Evolutionary conservation across 345 rosid genomes (phyloP), one percentile per base, ranked within the genome.

Genomic region (Lagerstroemia speciosa): DNA sequence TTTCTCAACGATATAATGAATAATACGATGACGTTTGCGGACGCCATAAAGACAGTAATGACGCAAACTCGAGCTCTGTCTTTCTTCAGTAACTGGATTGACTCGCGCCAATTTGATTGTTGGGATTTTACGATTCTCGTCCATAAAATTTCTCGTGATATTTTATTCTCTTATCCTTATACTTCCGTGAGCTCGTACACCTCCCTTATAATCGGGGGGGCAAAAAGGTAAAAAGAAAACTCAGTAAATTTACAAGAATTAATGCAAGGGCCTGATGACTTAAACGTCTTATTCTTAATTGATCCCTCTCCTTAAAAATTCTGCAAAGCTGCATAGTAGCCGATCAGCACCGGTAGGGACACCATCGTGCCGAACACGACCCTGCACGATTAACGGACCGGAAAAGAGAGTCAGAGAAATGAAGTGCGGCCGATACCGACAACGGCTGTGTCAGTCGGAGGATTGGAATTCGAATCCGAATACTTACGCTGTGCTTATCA

Each of bases 301-400:
- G n/a, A n/a, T n/a, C n/a, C n/a, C 55, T 5, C 55, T 48, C 55
- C 19, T 0, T 24, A 27, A 24, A 65, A 9, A 20, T 65, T 24
- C 32, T 65, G 50, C 22, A 65, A 24, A n/a, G 67, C 67, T 65
- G 86, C 91, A 61, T 87, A 89, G 67, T 87, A 89, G 30, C 78
- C 91, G 7, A 86, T 79, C 74, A 91, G 78, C 69, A 89, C 75
- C 0, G 96, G 97, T 65, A 87, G 78, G 2, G 93, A 78, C 48
- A 75, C 85, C 67, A 91, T 30, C 79, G 72, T 89, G 1, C 97
- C 97, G 32, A 91, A 91, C 22, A 91, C 86, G 58, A 89, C 97
- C 53, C 97, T 91, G 83, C 78, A 79, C 69, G 29, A 58, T 58
- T 12, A 66, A 20, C 20, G 15, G 36, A 20, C 3, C n/a, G 36